Evolutionary conservation across 441 rosid species (phyloP), one percentile per base, ranked within the genome.

Genomic region (Hura crepitans): DNA sequence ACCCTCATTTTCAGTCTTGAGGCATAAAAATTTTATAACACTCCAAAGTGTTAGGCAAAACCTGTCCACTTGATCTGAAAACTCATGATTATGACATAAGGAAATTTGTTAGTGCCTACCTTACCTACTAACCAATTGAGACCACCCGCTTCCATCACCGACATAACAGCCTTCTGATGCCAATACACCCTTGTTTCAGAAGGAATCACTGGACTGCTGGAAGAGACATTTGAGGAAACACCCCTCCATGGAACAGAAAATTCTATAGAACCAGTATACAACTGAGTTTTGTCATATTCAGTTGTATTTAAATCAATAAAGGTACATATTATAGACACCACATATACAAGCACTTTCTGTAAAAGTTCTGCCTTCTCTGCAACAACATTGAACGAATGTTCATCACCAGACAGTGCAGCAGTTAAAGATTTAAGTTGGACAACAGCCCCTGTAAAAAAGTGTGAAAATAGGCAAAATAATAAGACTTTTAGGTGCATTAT

Each of bases 71-170:
- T 55, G 37, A 43, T 65, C 65, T 25, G 63, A 69, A 43, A 74
- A 68, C 62, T 68, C 54, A 69, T 75, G 11, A 39, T 31, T 12
- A 9, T 49, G 10, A 35, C 28, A 46, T 53, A 64, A 63, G 46
- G 61, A 73, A 70, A 78, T 74, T 70, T 73, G 68, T 72, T 85
- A 82, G 67, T 76, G 87, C 91, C 84, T 88, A 88, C 90, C 93
- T 90, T 90, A 90, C 96, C 96, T 90, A 90, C 93, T 84, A 90
- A 88, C 96, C 96, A 89, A 75, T 87, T 87, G 81, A 89, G 89
- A 68, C 90, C 96, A 73, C 96, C 96, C 30, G 96, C 96, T 83
- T 89, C 96, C 96, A 89, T 87, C 75, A 89, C 84, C 39, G 89
- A 87, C 66, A 87, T 81, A 76, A 89, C 84, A 43, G 93, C 96